Evolutionary conservation across 2,329 filamentous ascomycete species (phyloP).

Genomic region (Fusarium caatingaense): DNA sequence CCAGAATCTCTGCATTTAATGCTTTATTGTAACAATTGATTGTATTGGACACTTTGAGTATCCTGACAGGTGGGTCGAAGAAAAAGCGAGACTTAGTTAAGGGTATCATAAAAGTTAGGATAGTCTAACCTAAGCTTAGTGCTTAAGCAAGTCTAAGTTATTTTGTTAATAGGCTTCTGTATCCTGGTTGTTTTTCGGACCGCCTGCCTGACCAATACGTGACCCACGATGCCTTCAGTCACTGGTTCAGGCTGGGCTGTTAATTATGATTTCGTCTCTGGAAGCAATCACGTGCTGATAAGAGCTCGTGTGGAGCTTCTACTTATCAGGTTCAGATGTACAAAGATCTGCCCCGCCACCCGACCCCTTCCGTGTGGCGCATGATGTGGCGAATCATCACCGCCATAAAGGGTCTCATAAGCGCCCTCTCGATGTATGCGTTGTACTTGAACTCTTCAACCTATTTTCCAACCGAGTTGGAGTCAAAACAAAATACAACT

Average conservation of each 20-base stretch:
- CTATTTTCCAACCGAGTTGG: slow-evolving; percentile 36
- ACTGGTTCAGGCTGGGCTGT: neutral
- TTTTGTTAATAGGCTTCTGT: no score
- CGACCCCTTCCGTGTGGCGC: slow-evolving; percentile 50
- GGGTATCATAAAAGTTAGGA: no score
- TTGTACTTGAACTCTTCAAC: slow-evolving; percentile 33
- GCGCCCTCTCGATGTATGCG: slow-evolving; percentile 16
- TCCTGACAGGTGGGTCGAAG: neutral
- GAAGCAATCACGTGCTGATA: no score
- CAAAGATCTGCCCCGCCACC: slow-evolving; percentile 20
- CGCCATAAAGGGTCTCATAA: slow-evolving; percentile 43
- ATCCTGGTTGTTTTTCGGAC: no score
- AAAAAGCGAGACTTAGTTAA: no score
- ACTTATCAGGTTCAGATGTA: no score
- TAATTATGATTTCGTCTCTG: no score
- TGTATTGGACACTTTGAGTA: neutral
- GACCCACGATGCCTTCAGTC: neutral
- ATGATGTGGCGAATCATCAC: slow-evolving; percentile 47
- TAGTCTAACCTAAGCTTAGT: no score
- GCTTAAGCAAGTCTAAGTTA: no score
- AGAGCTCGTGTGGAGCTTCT: no score
- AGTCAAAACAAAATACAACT: slow-evolving; percentile 39
- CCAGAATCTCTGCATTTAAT: neutral
- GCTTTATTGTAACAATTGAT: neutral
- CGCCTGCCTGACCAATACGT: neutral